Evolutionary conservation across 2,329 filamentous ascomycete species (phyloP).

Genomic region (Taxawa tesnikishii): DNA sequence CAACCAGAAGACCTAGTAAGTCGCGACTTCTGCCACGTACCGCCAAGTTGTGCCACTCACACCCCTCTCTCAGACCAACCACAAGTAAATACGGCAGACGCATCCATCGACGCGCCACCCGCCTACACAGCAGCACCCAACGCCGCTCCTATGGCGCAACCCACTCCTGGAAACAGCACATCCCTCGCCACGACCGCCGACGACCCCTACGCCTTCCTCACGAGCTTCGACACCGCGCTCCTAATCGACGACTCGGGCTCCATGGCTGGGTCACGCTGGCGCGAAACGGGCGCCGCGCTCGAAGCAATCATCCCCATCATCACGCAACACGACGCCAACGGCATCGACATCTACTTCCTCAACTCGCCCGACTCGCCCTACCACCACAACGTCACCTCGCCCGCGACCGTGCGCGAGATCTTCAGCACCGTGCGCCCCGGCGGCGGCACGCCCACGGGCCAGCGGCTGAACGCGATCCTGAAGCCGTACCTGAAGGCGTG

Average conservation of each 20-base stretch:
- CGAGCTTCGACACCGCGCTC: constrained; percentile 74
- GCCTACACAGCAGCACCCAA: constrained; percentile 32
- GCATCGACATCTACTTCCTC: constrained; percentile 84
- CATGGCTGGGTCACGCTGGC: constrained; percentile 70
- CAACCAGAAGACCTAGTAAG: not conserved
- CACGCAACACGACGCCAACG: constrained; percentile 65
- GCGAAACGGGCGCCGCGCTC: constrained; percentile 59
- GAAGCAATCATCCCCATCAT: constrained; percentile 69
- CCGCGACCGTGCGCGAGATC: constrained; percentile 49
- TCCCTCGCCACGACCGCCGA: constrained; percentile 29
- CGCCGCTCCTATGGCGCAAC: constrained; percentile 16
- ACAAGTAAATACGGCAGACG: not conserved
- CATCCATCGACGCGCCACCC: constrained; percentile 14
- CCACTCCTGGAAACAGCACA: constrained; percentile 11
- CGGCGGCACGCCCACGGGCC: constrained; percentile 63
- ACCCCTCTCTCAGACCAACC: not conserved
- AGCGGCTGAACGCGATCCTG: constrained; percentile 58
- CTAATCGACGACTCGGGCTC: constrained; percentile 85
- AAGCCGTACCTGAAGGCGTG: constrained; percentile 55
- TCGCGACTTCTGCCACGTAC: too few relatives aligned
- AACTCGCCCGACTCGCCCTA: constrained; percentile 52
- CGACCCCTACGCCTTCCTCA: constrained; percentile 64
- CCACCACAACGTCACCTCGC: constrained; percentile 52
- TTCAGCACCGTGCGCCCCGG: constrained; percentile 56
- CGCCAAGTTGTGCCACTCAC: too few relatives aligned